A percentile compares a stretch with the other conserved stretches of the same genome.
phyloP scores from a whole-genome alignment of 768 basidiomycete species.

The Lactarius indigo region DNA sequence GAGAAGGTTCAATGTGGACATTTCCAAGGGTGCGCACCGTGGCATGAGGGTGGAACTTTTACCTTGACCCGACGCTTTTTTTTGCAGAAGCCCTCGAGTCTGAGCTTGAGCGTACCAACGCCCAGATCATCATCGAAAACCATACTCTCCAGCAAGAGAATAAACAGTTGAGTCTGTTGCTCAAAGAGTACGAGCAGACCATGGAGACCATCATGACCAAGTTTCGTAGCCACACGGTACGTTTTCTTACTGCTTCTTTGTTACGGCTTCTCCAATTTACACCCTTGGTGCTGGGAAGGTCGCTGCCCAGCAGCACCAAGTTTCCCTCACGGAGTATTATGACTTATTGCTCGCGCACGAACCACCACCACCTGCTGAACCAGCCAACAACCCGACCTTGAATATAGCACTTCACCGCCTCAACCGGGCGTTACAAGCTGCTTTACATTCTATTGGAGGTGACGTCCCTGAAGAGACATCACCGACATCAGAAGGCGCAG shows the following conservation, averaged over 20 bases:
- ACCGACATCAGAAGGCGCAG: slow-evolving; percentile 22
- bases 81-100: slow-evolving; percentile 83
- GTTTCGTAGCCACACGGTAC: slow-evolving; percentile 86
- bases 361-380: slow-evolving; percentile 49
- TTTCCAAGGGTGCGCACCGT: slow-evolving; percentile 35
- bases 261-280: slow-evolving; percentile 3
- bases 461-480: slow-evolving; percentile 39
- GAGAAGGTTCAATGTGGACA: slow-evolving; percentile 46
- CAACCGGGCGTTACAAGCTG: slow-evolving; percentile 62
- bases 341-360: slow-evolving; percentile 76
- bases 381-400: slow-evolving; percentile 55
- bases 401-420: slow-evolving; percentile 70
- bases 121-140: slow-evolving; percentile 90
- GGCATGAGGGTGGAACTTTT: background rate
- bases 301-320: slow-evolving; percentile 89
- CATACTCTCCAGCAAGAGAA: slow-evolving; percentile 91
- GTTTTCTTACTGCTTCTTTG: slow-evolving; percentile 33
- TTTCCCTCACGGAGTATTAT: slow-evolving; percentile 85
- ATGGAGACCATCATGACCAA: slow-evolving; percentile 97
- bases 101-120: slow-evolving; percentile 86
- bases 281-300: slow-evolving; percentile 43
- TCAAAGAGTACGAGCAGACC: slow-evolving; percentile 94
- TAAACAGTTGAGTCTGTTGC: slow-evolving; percentile 80
- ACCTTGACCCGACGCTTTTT: background rate
- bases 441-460: slow-evolving; percentile 67